Conservation (phyloP, 2,329 filamentous ascomycete species). For the Monilinia laxa region DNA sequence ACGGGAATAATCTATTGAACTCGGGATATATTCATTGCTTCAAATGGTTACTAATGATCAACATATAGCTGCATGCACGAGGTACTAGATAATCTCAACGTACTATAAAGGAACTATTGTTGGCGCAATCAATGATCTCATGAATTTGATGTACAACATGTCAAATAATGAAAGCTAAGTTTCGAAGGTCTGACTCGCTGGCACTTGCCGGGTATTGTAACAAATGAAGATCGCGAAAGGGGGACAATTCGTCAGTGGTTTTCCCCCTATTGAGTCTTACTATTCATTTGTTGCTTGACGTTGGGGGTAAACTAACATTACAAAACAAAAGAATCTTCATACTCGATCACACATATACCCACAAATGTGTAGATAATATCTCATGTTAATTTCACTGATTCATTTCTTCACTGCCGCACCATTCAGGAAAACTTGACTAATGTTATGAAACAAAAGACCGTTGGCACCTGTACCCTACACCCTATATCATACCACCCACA, state of each 20-base stretch:
- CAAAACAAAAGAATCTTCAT: not conserved
- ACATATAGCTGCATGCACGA: too few relatives aligned
- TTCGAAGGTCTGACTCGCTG: not conserved
- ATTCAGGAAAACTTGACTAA: too few relatives aligned
- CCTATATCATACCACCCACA: too few relatives aligned
- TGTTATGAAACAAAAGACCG: too few relatives aligned
- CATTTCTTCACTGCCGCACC: too few relatives aligned
- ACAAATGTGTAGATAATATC: too few relatives aligned
- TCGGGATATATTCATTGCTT: not conserved
- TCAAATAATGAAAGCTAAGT: not conserved
- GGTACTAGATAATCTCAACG: too few relatives aligned
- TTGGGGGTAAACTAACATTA: not conserved
- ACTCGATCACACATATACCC: not conserved
- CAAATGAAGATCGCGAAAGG: not conserved
- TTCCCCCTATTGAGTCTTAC: not conserved
- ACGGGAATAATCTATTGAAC: not conserved
- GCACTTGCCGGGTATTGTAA: not conserved
- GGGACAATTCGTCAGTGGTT: not conserved
- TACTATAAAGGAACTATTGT: too few relatives aligned
- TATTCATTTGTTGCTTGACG: not conserved
- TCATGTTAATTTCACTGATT: too few relatives aligned
- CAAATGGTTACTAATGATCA: too few relatives aligned
- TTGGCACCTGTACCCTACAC: not conserved
- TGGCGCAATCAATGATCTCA: too few relatives aligned
- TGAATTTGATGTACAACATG: not conserved